Conservation (phyloP, 495 filamentous ascomycete genomes). For the Daldinia loculata region DNA sequence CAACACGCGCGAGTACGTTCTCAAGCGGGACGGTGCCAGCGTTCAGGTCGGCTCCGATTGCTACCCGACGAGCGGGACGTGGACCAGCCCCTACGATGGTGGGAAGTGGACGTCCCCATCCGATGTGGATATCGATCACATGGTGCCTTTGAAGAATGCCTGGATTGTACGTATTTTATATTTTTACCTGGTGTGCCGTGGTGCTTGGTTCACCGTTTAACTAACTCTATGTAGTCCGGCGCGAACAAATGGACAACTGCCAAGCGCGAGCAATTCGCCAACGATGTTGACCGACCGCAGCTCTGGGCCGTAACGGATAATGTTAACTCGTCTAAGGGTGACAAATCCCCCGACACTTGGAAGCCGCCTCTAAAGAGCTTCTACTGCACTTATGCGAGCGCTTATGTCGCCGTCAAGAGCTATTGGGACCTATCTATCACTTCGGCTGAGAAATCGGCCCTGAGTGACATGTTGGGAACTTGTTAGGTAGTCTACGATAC, state of each 20-base stretch:
- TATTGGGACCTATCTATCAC: constrained; percentile 67
- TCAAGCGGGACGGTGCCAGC: constrained; percentile 71
- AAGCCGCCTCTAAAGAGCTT: constrained; percentile 73
- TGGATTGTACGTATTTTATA: constrained; percentile 64
- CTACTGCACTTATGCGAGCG: constrained; percentile 76
- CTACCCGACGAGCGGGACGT: constrained; percentile 65
- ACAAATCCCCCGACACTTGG: constrained; percentile 75
- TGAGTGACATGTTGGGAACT: constrained; percentile 69
- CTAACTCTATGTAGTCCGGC: constrained; percentile 51
- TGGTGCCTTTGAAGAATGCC: constrained; percentile 77
- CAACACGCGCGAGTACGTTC: constrained; percentile 69
- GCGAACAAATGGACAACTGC: constrained; percentile 67
- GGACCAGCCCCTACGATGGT: constrained; percentile 74
- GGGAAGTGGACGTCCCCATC: constrained; percentile 70
- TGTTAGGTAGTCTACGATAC: constrained; percentile 54
- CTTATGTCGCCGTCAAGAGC: constrained; percentile 76
- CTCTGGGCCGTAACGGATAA: constrained; percentile 77
- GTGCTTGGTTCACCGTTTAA: neutral
- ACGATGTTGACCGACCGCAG: constrained; percentile 75
- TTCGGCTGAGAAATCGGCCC: constrained; percentile 67
- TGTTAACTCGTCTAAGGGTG: constrained; percentile 75
- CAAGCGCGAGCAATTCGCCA: constrained; percentile 71
- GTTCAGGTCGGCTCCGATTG: constrained; percentile 63
- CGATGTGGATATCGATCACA: constrained; percentile 79
- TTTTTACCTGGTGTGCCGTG: neutral